phyloP scores from a whole-genome alignment of 768 basidiomycete genomes.

The Stropharia rugosoannulata region DNA sequence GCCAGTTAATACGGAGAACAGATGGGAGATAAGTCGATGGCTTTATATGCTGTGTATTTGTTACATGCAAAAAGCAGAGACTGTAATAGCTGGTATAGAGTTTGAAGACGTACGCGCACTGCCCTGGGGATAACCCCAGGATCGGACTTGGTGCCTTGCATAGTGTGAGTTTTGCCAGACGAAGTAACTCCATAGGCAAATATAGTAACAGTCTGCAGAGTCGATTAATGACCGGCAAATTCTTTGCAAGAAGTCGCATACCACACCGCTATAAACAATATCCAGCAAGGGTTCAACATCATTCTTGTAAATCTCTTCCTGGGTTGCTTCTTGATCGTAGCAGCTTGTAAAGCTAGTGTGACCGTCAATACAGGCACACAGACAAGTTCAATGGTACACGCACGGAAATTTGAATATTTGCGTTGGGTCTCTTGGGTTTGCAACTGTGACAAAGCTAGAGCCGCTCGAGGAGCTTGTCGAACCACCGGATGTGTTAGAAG shows the following conservation, averaged over 20 bases:
- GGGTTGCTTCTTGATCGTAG: conserved; percentile 67
- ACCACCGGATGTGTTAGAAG: conserved; percentile 29
- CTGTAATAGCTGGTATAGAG: background rate
- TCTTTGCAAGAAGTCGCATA: conserved; percentile 32
- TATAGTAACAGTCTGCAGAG: conserved; percentile 71
- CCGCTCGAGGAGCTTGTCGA: conserved; percentile 25
- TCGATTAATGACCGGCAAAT: background rate
- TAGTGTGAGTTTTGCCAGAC: conserved; percentile 90
- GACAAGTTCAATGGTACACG: conserved; percentile 19
- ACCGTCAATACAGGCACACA: background rate
- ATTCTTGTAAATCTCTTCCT: conserved; percentile 74
- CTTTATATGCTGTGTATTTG: background rate
- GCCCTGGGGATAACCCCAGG: conserved; percentile 88
- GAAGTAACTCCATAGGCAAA: conserved; percentile 93
- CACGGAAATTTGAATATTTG: conserved; percentile 82
- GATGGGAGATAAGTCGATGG: background rate
- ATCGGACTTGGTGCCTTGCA: conserved; percentile 74
- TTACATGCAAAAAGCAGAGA: background rate
- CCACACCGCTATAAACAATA: conserved; percentile 73
- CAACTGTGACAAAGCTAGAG: conserved; percentile 56
- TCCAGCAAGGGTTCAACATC: conserved; percentile 81
- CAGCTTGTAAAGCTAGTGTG: conserved; percentile 65
- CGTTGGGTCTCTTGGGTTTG: conserved; percentile 65
- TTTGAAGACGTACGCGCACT: conserved; percentile 50
- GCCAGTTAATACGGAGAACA: background rate